Evolutionary conservation across 2,329 filamentous ascomycete species (phyloP), one percentile per base, ranked within the genome.

Genomic region (Aspergillus awamori): DNA sequence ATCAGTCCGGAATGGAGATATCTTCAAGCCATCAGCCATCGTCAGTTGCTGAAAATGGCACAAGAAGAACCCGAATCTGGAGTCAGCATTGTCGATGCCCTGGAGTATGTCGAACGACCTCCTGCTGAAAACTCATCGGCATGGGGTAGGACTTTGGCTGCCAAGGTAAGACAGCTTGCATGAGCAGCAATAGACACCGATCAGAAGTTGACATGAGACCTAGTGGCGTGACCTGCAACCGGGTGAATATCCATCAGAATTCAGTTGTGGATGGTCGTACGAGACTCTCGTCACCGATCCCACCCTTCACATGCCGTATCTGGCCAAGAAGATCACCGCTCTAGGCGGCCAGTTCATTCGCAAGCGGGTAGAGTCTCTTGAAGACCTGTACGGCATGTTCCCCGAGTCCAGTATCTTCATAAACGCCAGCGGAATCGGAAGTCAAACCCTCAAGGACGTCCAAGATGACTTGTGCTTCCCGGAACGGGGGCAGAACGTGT

Each of bases 381-480:
- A 69, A 17, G 70, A 77, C 33, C 45, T 77, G 7, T 77, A 75
- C 53, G 58, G 45, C 2, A 70, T 75, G 65, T 78, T 76, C 49
- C 75, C 75, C 0, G 70, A 73, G 15, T 76, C 75, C 2, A 66
- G 61, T 0, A 59, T 77, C 4, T 77, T 77, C 53, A 74, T 78
- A 67, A 78, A 78, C 51, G 76, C 76, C 26, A 77, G 76, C 48
- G 76, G 76, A 2, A 60, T 74, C 8, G 76, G 76, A 1, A 78
- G 76, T 53, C 72, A 72, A 43, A 65, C 63, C 0, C 63, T 78
- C 48, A 67, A 57, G 1, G 76, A 78, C 53, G 76, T 78, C 3
- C 66, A 62, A 38, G 76, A 78, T 36, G 66, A 72, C 8, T 68
- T 67, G 10, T 77, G 74, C 57, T 77, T 74, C 38, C 70, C 74